These are phyloP conservation scores for Chytriomyces confervae DNA, from an alignment of 192 early-diverging fungal genomes.

Conservation along the genomic window DNA sequence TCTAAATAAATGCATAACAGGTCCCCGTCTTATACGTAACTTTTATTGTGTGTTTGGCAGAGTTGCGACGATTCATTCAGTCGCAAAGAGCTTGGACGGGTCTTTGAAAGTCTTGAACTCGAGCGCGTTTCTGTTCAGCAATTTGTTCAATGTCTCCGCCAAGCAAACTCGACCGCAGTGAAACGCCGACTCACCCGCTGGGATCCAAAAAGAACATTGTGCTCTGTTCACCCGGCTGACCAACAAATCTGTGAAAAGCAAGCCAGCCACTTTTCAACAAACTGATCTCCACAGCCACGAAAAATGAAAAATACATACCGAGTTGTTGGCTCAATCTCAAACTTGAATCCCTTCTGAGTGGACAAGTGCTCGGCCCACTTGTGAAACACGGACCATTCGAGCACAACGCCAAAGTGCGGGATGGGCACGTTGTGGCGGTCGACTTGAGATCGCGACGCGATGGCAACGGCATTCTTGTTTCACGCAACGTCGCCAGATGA, in stretches of 20 bases:
- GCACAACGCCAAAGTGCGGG: constrained; percentile 48
- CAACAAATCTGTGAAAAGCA: constrained; percentile 11
- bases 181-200: constrained; percentile 21
- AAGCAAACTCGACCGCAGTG: not conserved
- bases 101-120: constrained; percentile 51
- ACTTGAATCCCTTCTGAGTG: constrained; percentile 31
- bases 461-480: not conserved
- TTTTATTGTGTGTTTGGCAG: not conserved
- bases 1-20: not conserved
- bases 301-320: constrained; percentile 14
- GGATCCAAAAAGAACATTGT: constrained; percentile 47
- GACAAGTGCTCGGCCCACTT: constrained; percentile 30
- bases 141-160: not conserved
- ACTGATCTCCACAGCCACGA: no score
- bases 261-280: no score
- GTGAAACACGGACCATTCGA: constrained; percentile 46
- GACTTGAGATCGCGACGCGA: constrained; percentile 17
- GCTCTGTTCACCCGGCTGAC: constrained; percentile 27
- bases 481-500: no score
- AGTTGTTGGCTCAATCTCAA: constrained; percentile 43
- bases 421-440: constrained; percentile 44
- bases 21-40: not conserved
- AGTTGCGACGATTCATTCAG: constrained; percentile 14
- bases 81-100: constrained; percentile 43
- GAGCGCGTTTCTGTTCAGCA: constrained; percentile 33